Percentiles rank a stretch among this genome's conserved stretches.
Evolutionary conservation across 768 basidiomycete species (phyloP).

Genomic region (Dioszegia hungarica): DNA sequence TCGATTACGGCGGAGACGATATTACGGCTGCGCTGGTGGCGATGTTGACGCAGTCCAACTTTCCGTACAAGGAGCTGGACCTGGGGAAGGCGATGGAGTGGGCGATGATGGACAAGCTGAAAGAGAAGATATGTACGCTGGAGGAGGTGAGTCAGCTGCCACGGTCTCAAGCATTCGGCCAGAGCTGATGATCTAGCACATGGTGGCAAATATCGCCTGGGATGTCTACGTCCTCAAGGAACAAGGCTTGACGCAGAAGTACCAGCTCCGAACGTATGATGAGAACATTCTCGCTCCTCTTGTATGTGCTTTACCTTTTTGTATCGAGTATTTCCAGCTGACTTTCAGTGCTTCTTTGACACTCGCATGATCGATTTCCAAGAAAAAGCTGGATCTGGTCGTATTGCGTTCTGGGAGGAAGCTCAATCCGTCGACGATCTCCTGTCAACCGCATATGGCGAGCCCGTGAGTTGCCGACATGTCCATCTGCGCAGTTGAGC

Average conservation of each 20-base stretch:
- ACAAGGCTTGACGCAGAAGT: conserved; percentile 73
- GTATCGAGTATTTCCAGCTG: conserved; percentile 79
- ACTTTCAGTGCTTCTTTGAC: conserved; percentile 78
- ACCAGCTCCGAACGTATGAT: conserved; percentile 84
- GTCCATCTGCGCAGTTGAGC: not conserved
- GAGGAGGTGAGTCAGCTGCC: conserved; percentile 62
- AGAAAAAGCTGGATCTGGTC: conserved; percentile 56
- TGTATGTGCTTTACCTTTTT: no score
- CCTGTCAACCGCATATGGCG: conserved; percentile 51
- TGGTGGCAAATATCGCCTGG: conserved; percentile 83
- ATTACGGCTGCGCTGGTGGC: conserved; percentile 84
- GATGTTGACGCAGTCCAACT: conserved; percentile 69
- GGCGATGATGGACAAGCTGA: conserved; percentile 86
- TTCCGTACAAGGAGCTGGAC: conserved; percentile 82
- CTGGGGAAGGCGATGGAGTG: conserved; percentile 76
- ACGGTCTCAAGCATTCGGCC: not conserved
- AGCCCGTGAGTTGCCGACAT: conserved; percentile 53
- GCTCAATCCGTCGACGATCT: conserved; percentile 22
- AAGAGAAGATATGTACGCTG: conserved; percentile 74
- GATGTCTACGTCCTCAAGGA: conserved; percentile 82
- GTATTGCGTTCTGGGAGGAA: conserved; percentile 15
- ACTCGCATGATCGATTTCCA: conserved; percentile 89
- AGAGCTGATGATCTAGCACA: conserved; percentile 56
- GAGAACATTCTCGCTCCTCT: conserved; percentile 92
- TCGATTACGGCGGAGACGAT: conserved; percentile 90